Evolutionary conservation across 2,329 filamentous ascomycete genomes (phyloP), one percentile per base, ranked within the genome.

Genomic region (Curvularia spicifera): DNA sequence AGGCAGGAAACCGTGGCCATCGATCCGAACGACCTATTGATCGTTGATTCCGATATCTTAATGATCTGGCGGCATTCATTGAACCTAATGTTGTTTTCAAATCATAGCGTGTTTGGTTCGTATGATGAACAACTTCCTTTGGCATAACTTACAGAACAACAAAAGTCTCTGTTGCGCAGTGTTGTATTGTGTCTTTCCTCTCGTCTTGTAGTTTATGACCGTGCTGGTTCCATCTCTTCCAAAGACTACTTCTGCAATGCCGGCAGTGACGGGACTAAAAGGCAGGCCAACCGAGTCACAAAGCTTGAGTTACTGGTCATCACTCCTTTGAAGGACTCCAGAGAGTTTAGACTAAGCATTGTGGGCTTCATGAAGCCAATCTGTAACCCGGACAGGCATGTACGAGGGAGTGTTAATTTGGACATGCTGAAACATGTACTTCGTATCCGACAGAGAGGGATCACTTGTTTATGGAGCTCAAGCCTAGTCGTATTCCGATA

Each of bases 221-320:
- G 15, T 7, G 12, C 35, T 40, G 22, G 26, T 40, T 40, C 47
- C 47, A 39, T 29, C 47, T 50, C 47, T 50, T 50, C 8, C 47
- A 22, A 40, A 24, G 5, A 26, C 18, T 20, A 6, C 12, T 22
- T 28, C 24, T 20, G 22, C 18, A 22, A 40, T 40, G 35, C 15
- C 28, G 35, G 10, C 10, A 28, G 15, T 50, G 35, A 24, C 22
- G n/a, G 24, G 18, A 22, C 5, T 18, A 28, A 8, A 15, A 22
- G 24, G 10, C 28, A 28, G n/a, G 35, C 9, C n/a, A 40, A 40
- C 26, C 4, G 26, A 24, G 9, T 20, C 15, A 50, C 35, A 15
- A 18, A 31, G 1, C 29, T 9, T n/a, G 24, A 4, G 10, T 39
- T 29, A 13, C 26, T n/a, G 18, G 15, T 9, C 9, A 22, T 15